Evolutionary conservation across 306 rosid genomes (phyloP).

Genomic region (Styphnolobium japonicum): DNA sequence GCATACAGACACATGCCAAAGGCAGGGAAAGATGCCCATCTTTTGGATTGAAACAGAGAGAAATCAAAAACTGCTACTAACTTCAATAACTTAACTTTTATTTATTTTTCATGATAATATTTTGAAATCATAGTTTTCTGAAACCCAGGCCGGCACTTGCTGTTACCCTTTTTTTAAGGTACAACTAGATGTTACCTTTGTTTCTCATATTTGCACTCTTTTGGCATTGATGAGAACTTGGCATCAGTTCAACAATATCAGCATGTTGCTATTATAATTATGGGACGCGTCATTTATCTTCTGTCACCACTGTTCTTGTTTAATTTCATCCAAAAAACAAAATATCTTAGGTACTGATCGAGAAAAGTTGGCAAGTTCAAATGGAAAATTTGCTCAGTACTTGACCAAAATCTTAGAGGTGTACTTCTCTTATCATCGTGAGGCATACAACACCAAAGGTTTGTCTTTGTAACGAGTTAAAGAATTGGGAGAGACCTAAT

Average conservation of each 20-base stretch:
- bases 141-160: background rate
- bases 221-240: background rate
- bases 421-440: slow-evolving; percentile 72
- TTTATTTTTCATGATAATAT: background rate
- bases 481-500: slow-evolving; percentile 10
- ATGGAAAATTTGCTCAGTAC: slow-evolving; percentile 74
- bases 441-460: slow-evolving; percentile 69
- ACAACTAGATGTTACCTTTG: background rate
- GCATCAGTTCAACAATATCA: background rate
- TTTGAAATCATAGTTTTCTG: background rate
- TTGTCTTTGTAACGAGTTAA: slow-evolving; percentile 15
- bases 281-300: slow-evolving; percentile 9
- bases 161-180: background rate
- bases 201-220: background rate
- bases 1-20: background rate
- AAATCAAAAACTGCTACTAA: background rate
- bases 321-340: slow-evolving; percentile 1
- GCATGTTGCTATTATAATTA: slow-evolving; percentile 11
- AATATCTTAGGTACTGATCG: slow-evolving; percentile 59
- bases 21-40: background rate
- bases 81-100: background rate
- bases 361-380: slow-evolving; percentile 67
- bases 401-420: slow-evolving; percentile 69
- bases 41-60: slow-evolving; percentile 1
- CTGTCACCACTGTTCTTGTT: slow-evolving; percentile 1